Evolutionary conservation across 2,329 filamentous ascomycete species (phyloP).

Genomic region (Berkeleyomyces rouxiae): DNA sequence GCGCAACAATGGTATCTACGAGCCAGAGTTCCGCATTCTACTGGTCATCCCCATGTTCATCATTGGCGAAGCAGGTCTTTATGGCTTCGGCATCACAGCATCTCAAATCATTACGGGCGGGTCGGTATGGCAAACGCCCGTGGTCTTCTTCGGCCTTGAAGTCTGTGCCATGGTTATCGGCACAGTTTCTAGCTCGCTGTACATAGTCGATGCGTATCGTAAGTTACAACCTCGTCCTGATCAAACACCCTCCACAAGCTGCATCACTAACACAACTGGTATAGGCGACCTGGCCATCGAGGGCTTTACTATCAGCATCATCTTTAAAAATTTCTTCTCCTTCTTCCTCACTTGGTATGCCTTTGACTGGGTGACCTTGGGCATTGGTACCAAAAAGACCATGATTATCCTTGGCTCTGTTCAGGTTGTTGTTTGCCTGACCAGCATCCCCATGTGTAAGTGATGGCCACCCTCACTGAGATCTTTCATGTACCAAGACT

Average conservation of each 20-base stretch:
- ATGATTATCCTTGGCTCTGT: slow-evolving; percentile 61
- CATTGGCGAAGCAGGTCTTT: slow-evolving; percentile 61
- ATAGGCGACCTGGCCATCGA: slow-evolving; percentile 66
- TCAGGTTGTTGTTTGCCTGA: slow-evolving; percentile 58
- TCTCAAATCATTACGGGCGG: slow-evolving; percentile 34
- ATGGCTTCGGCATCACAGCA: slow-evolving; percentile 65
- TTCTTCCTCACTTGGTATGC: slow-evolving; percentile 73
- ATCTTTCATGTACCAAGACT: slow-evolving; percentile 9
- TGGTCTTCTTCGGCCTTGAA: slow-evolving; percentile 70
- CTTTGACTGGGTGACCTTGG: slow-evolving; percentile 61
- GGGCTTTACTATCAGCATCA: slow-evolving; percentile 73
- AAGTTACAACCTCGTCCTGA: slow-evolving; percentile 22
- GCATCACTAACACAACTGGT: slow-evolving; percentile 11
- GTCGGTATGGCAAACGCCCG: slow-evolving; percentile 57
- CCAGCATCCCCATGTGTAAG: slow-evolving; percentile 68
- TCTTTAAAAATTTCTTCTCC: slow-evolving; percentile 91
- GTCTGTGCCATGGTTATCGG: slow-evolving; percentile 86
- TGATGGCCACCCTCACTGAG: slow-evolving; percentile 16
- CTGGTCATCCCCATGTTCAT: slow-evolving; percentile 71
- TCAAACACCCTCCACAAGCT: not conserved
- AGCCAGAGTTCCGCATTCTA: slow-evolving; percentile 77
- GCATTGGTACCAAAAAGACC: slow-evolving; percentile 36
- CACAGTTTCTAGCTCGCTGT: slow-evolving; percentile 68
- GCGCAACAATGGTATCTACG: slow-evolving; percentile 65
- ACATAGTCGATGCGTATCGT: slow-evolving; percentile 88